Base-by-base conservation (phyloP, 371 early-diverging fungal genomes). In the Parasitella parasitica region DNA sequence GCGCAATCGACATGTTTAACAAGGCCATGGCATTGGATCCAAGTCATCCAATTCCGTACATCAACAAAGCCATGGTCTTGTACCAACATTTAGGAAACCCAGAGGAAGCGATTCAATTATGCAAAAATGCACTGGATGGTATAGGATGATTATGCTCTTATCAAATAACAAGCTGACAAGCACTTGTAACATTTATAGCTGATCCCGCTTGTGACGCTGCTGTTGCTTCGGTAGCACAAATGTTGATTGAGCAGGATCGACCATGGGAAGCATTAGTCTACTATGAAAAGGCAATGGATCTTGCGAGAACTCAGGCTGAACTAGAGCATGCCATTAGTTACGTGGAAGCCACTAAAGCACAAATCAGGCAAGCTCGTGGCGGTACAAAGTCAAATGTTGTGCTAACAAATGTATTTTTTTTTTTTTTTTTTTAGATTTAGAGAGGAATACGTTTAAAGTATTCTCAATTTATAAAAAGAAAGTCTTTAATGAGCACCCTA, bases 61-160 rank as follows among this genome's bases (percentile, higher is more conserved):
- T 97, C 78, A 97, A 97, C 86, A 95, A 95, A 78, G 93, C 91
- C 6, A 88, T 96, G 68, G 73, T 94, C 16, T 80, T 86, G 66
- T 86, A 93, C 69, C 95, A 96, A 70, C 83, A 83, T 62, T 84
- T 83, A 64, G 78, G 85, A 32, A 91, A 96, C 64, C 66, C 86
- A n/a, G 76, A 77, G 35, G 78, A 78, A 46, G 91, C 96, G 15
- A 90, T 90, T 80, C 66, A 67, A 20, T 74, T 93, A 55, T 93
- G 93, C 73, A 81, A 84, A 50, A 84, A 87, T 54, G 96, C 97
- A 4, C 76, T 94, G 48, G 87, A 91, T 70, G 56, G 87, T 91
- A 54, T 96, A 96, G 65, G 87, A 93, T 24, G n/a, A 85, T 24
- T 27, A 46, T 22, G 13, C 26, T 27, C 12, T 15, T 49, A 28